Conservation (phyloP, 2,329 filamentous ascomycete species). For the Scedosporium aurantiacum region DNA sequence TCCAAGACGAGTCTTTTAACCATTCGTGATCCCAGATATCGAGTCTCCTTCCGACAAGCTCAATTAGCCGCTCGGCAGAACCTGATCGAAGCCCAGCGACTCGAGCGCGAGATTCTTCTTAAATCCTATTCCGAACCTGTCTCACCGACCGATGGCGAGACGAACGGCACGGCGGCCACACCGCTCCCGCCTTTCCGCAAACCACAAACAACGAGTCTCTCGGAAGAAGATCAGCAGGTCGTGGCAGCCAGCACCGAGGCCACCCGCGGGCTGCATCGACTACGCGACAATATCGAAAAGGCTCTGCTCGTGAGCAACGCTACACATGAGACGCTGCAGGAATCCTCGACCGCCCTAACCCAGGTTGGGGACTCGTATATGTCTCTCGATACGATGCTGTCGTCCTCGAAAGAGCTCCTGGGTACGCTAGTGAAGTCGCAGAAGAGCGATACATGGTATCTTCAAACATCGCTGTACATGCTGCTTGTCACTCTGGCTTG, state of each 20-base stretch:
- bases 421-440: slow-evolving; percentile 72
- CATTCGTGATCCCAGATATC: slow-evolving; percentile 26
- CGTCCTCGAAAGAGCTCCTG: slow-evolving; percentile 63
- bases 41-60: slow-evolving; percentile 67
- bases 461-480: slow-evolving; percentile 80
- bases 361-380: slow-evolving; percentile 73
- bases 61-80: slow-evolving; percentile 69
- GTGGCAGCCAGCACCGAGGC: slow-evolving; percentile 72
- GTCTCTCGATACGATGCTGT: slow-evolving; percentile 65
- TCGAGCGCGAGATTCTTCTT: slow-evolving; percentile 67
- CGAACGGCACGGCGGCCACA: slow-evolving; percentile 9
- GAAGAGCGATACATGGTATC: slow-evolving; percentile 97
- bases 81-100: slow-evolving; percentile 60
- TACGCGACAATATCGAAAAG: slow-evolving; percentile 74
- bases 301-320: slow-evolving; percentile 83
- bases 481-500: slow-evolving; percentile 67
- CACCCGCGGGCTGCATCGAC: slow-evolving; percentile 70
- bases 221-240: slow-evolving; percentile 61
- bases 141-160: slow-evolving; percentile 16
- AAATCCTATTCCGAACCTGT: slow-evolving; percentile 44
- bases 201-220: slow-evolving; percentile 24
- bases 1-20: background rate
- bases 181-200: slow-evolving; percentile 18
- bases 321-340: slow-evolving; percentile 75
- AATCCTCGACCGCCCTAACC: slow-evolving; percentile 72